Evolutionary conservation across 768 basidiomycete genomes (phyloP).

Genomic region (Mycena sanguinolenta): DNA sequence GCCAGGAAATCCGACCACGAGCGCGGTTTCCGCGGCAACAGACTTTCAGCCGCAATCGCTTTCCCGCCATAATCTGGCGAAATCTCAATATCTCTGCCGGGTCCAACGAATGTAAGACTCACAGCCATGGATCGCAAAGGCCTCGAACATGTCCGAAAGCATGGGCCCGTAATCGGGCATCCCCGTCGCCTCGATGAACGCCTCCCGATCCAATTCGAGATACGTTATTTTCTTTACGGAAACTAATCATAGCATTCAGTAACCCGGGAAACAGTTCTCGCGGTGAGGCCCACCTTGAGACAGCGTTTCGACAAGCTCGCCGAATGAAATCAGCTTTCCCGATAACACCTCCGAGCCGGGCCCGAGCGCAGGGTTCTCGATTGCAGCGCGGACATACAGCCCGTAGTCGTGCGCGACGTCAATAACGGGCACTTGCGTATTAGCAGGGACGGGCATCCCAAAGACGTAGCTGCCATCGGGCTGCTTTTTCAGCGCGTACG

Average conservation of each 20-base stretch:
- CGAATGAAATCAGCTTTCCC: conserved; percentile 21
- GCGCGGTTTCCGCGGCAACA: conserved; percentile 19
- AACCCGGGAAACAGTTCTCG: background rate
- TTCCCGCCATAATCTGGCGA: conserved; percentile 21
- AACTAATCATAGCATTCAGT: conserved; percentile 2
- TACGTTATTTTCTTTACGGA: conserved; percentile 29
- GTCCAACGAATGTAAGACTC: background rate
- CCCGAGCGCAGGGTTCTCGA: conserved; percentile 20
- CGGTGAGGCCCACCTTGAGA: conserved; percentile 41
- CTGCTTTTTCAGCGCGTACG: conserved; percentile 29
- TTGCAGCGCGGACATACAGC: conserved; percentile 31
- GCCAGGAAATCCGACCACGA: conserved; percentile 25
- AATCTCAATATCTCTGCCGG: background rate
- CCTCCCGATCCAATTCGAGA: conserved; percentile 13
- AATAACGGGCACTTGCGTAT: conserved; percentile 19
- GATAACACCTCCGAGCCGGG: conserved; percentile 27
- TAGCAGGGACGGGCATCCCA: conserved; percentile 21
- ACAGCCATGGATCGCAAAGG: conserved; percentile 21
- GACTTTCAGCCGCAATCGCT: background rate
- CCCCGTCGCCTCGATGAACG: conserved; percentile 18
- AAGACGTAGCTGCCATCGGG: conserved; percentile 29
- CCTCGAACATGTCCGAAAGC: conserved; percentile 30
- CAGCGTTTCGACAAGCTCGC: conserved; percentile 15
- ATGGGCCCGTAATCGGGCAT: conserved; percentile 29
- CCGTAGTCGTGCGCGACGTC: conserved; percentile 33